Conservation (phyloP, 257 asterid species). For the Paulownia fortunei region DNA sequence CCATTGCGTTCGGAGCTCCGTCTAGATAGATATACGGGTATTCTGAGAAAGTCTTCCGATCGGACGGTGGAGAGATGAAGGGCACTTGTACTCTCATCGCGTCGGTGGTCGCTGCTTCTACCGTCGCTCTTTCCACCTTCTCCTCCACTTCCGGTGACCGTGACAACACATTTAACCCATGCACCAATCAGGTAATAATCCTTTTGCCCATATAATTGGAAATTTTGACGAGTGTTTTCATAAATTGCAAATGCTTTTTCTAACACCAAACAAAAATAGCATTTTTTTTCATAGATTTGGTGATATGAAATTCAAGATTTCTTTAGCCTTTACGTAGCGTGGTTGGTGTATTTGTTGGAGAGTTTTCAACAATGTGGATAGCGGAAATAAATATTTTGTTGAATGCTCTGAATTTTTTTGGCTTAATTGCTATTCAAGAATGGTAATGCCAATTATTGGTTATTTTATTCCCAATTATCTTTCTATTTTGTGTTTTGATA, state of each 20-base stretch:
- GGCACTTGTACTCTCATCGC: slow-evolving; percentile 49
- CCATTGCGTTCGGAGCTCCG: not conserved
- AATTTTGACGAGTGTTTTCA: not conserved
- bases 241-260: not conserved
- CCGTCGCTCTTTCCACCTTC: slow-evolving; percentile 37
- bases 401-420: not conserved
- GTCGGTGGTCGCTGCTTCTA: slow-evolving; percentile 47
- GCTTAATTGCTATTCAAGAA: not conserved
- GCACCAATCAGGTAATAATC: slow-evolving; percentile 39
- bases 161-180: slow-evolving; percentile 28
- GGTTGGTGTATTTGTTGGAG: not conserved
- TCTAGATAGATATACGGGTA: not conserved
- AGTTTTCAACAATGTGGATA: not conserved
- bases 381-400: not conserved
- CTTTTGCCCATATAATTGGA: not conserved
- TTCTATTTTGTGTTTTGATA: not conserved
- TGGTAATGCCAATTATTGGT: not conserved
- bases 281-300: not conserved
- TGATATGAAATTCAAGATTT: not conserved
- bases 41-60: not conserved
- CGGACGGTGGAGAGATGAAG: slow-evolving; percentile 44
- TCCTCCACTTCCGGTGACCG: slow-evolving; percentile 33
- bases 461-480: not conserved
- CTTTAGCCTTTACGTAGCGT: not conserved
- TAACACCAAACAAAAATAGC: not conserved